Conservation (phyloP, 2,329 filamentous ascomycete species). For the Colletotrichum plurivorum region DNA sequence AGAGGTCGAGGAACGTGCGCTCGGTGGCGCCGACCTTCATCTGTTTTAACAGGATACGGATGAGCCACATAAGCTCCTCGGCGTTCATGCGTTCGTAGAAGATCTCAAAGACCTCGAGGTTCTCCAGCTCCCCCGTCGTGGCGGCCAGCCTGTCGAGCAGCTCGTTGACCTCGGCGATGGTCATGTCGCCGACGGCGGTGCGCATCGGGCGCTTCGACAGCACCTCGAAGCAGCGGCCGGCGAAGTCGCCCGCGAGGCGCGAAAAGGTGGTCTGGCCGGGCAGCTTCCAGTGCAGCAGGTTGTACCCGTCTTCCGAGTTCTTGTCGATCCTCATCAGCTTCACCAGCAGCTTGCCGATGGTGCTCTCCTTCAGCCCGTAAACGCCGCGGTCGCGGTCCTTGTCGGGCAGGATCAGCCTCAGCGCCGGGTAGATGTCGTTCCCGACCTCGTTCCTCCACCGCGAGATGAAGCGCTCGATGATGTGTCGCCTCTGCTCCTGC, state of each 20-base stretch:
- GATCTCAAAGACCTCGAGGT: conserved; percentile 82
- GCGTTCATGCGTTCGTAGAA: conserved; percentile 95
- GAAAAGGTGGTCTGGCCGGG: conserved; percentile 77
- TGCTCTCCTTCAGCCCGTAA: conserved; percentile 94
- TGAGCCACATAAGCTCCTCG: conserved; percentile 93
- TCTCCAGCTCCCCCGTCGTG: conserved; percentile 85
- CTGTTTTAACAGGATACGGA: conserved; percentile 90
- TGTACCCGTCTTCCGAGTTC: conserved; percentile 89
- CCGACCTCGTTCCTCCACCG: conserved; percentile 92
- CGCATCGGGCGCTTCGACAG: conserved; percentile 87
- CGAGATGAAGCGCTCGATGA: conserved; percentile 89
- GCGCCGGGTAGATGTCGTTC: conserved; percentile 91
- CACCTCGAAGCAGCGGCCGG: conserved; percentile 88
- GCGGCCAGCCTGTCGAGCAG: conserved; percentile 84
- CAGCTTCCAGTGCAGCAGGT: conserved; percentile 91
- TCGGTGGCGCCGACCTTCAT: conserved; percentile 85
- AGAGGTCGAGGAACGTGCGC: conserved; percentile 86
- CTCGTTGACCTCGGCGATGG: conserved; percentile 90
- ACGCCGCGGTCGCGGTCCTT: conserved; percentile 93
- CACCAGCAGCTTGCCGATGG: conserved; percentile 90
- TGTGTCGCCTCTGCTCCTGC: conserved; percentile 82
- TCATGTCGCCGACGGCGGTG: conserved; percentile 81
- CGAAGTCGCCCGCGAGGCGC: conserved; percentile 89
- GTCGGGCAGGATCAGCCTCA: conserved; percentile 91
- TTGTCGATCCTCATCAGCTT: conserved; percentile 93